phyloP scores from a whole-genome alignment of 768 basidiomycete genomes.

The Mrakia gelida region DNA sequence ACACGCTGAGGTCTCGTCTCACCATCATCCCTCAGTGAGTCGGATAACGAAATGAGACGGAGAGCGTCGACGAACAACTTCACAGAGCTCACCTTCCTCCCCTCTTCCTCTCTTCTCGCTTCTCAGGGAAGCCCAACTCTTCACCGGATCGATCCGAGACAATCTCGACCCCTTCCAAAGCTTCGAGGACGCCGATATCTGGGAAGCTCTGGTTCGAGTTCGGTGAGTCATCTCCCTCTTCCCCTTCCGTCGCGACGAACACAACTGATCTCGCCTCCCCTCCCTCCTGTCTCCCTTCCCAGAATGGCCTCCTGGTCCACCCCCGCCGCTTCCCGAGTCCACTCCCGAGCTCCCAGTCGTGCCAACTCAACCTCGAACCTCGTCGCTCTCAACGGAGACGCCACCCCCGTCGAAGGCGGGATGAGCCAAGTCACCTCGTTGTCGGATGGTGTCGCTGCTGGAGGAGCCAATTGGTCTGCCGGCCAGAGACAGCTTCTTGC shows the following conservation, averaged over 20 bases:
- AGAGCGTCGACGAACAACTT: neutral
- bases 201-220: constrained; percentile 36
- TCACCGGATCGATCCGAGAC: constrained; percentile 39
- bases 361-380: constrained; percentile 15
- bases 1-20: constrained; percentile 37
- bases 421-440: constrained; percentile 36
- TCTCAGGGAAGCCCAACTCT: constrained; percentile 37
- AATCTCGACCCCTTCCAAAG: constrained; percentile 41
- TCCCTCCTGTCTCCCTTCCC: constrained; percentile 13
- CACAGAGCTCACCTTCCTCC: neutral
- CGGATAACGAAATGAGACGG: no score
- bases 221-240: neutral
- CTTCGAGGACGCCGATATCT: constrained; percentile 38
- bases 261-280: neutral
- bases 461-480: constrained; percentile 36
- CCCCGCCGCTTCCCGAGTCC: constrained; percentile 24
- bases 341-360: neutral
- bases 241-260: no score
- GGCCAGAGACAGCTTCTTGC: constrained; percentile 43
- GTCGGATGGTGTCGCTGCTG: neutral
- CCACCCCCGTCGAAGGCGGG: neutral
- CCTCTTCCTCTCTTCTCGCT: neutral
- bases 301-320: constrained; percentile 37
- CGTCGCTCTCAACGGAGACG: constrained; percentile 5
- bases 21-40: constrained; percentile 40